phyloP scores from a whole-genome alignment of 768 basidiomycete species.

The Punctularia strigosozonata region DNA sequence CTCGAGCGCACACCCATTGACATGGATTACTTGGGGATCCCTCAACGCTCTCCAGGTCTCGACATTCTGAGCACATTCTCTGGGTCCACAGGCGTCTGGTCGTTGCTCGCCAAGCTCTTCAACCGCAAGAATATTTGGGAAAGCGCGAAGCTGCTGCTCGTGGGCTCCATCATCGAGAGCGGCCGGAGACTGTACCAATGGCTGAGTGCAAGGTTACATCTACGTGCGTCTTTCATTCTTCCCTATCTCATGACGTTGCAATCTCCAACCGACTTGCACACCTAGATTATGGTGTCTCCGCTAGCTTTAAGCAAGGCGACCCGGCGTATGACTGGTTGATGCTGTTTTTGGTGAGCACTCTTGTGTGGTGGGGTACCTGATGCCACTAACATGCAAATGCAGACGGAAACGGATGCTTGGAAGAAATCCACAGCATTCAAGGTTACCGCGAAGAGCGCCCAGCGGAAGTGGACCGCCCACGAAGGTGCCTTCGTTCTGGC shows the following conservation, averaged over 20 bases:
- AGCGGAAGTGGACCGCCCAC: no score
- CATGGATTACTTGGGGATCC: no score
- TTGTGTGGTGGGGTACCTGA: neutral
- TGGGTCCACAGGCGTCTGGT: neutral
- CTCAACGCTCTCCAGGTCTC: no score
- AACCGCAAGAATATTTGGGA: slow-evolving; percentile 4
- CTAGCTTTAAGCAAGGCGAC: slow-evolving; percentile 33
- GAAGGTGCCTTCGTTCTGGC: neutral
- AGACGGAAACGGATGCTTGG: no score
- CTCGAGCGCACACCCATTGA: no score
- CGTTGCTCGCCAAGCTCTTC: neutral
- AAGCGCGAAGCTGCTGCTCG: slow-evolving; percentile 8
- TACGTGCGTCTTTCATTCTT: slow-evolving; percentile 5
- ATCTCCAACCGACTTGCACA: neutral
- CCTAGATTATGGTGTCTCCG: slow-evolving; percentile 32
- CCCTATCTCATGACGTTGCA: neutral
- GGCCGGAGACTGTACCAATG: slow-evolving; percentile 10
- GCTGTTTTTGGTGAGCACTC: slow-evolving; percentile 24
- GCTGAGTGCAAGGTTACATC: slow-evolving; percentile 3
- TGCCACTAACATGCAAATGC: no score
- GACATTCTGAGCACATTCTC: no score
- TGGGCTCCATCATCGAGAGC: slow-evolving; percentile 12
- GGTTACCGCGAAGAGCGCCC: no score
- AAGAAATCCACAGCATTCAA: no score
- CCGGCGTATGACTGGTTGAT: slow-evolving; percentile 39